Evolutionary conservation across 2,329 filamentous ascomycete species (phyloP), one percentile per base, ranked within the genome.

Genomic region (Ophiostoma perfectum): DNA sequence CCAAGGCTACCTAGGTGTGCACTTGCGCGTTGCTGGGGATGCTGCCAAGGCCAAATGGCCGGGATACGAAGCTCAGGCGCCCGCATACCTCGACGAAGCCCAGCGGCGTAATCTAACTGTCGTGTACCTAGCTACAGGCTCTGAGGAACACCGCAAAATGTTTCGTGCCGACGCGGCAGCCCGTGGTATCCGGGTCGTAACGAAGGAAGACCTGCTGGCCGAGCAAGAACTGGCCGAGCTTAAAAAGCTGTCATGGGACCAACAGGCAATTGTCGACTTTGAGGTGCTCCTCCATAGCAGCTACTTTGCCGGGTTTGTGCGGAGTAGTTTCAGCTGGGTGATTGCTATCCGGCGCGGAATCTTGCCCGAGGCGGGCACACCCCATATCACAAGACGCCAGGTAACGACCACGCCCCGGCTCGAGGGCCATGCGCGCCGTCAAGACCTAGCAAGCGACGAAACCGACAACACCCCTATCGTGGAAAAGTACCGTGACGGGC

Each of bases 111-210:
- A 75, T 2, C 72, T 78, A 0, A 66, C 70, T 0, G 60, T 78
- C 38, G 74, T 80, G 6, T 81, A 81, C 70, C 76, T 77, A 14
- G 78, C 78, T 5, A 78, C 77, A 1, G 76, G 77, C 5, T 76
- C 78, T 44, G 67, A 71, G 5, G 69, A 72, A 5, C 76, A 78
- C 39, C 72, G 78, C 3, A 67, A 72, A 0, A 70, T 65, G 14
- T 75, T 81, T 55, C 70, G 71, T 1, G 41, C 66, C 1, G 75
- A 77, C 67, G 78, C 78, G 0, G 44, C 66, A 4, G 67, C 68
- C 1, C 70, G 74, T 4, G 75, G 72, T 38, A 74, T 79, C 5
- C 73, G 75, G 3, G 74, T 76, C 5, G 74, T 76, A 2, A 74
- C 75, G 3, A 80, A 80, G 66, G 68, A 75, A 36, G 75, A 78